Conservation (phyloP, 1,284 basidiomycete species). For the Polyporus tsugae region DNA sequence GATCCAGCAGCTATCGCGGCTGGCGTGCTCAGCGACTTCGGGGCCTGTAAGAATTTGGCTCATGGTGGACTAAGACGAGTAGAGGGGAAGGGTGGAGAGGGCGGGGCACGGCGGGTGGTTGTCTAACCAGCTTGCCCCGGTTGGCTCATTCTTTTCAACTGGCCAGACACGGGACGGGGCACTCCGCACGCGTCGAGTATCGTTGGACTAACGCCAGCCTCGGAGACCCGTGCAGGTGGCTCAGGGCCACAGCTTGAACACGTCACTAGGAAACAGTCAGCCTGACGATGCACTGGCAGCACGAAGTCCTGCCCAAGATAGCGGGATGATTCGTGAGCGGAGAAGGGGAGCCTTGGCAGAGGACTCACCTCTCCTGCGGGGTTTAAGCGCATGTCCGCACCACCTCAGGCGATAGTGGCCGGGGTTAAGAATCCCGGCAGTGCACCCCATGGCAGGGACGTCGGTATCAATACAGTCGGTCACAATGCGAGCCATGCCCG, state of each 20-base stretch:
- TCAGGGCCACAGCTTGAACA: background rate
- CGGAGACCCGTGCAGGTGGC: constrained; percentile 11
- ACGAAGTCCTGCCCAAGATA: background rate
- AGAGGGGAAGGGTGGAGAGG: background rate
- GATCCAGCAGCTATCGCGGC: constrained; percentile 76
- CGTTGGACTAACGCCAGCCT: background rate
- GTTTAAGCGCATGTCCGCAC: constrained; percentile 32
- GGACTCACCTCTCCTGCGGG: constrained; percentile 18
- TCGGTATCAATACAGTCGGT: background rate
- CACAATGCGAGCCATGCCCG: background rate
- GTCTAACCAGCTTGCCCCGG: no score
- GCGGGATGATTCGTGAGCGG: background rate
- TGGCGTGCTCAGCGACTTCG: constrained; percentile 41
- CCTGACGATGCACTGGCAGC: background rate
- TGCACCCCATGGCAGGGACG: background rate
- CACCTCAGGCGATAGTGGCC: background rate
- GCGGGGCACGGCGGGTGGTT: background rate
- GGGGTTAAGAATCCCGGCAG: background rate
- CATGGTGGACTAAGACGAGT: constrained; percentile 28
- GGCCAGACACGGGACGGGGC: constrained; percentile 27
- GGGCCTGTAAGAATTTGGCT: constrained; percentile 38
- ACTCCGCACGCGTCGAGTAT: constrained; percentile 15
- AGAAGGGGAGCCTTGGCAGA: background rate
- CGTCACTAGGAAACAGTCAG: background rate
- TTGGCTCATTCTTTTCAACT: constrained; percentile 31